Base-by-base conservation (phyloP, 352 stramenopile species). In the Globisporangium mamillatum region DNA sequence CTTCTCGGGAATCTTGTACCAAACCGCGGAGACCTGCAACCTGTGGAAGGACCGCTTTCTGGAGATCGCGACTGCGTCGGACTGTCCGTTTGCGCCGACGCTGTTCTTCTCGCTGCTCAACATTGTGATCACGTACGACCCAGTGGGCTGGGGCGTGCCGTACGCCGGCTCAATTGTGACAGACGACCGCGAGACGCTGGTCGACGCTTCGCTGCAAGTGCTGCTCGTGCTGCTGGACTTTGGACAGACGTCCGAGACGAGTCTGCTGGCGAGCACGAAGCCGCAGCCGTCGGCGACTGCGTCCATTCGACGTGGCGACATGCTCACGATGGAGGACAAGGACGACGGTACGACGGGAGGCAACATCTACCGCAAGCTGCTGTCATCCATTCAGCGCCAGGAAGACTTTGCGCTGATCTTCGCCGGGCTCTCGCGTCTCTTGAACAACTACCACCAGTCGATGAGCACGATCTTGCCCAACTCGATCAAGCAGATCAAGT, bases 51-150 rank as follows among this genome's bases (percentile, higher is more conserved):
- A 97, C 65, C 82, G 91, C 10, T 99, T 97, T 81, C 73, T 99
- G 32, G 85, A 89, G 12, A 91, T 98, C 22, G 95, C 93, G 0
- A 97, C 92, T 1, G 89, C 89, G 1, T 74, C 75, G 0, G 91
- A 98, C 70, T 97, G 94, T 25, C 94, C 92, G 9, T 98, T 98
- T 79, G 90, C 91, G 6, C 84, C 92, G 3, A 98, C 95, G 60
- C 79, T 99, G 5, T 99, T 99, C 69, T 98, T 97, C 75, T 98
- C 93, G 55, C 76, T 99, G 16, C 66, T 99, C 60, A 99, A 99
- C 67, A 97, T 95, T 25, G 92, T 98, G 18, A 76, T 98, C 29
- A 84, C 86, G 12, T 98, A 98, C 72, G 96, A 99, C 71, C 94
- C 96, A 0, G 86, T 94, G 12, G 93, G 91, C 24, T 96, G 86